Base-by-base conservation (phyloP, 129 eudicot genomes). In the Arctium minus region DNA sequence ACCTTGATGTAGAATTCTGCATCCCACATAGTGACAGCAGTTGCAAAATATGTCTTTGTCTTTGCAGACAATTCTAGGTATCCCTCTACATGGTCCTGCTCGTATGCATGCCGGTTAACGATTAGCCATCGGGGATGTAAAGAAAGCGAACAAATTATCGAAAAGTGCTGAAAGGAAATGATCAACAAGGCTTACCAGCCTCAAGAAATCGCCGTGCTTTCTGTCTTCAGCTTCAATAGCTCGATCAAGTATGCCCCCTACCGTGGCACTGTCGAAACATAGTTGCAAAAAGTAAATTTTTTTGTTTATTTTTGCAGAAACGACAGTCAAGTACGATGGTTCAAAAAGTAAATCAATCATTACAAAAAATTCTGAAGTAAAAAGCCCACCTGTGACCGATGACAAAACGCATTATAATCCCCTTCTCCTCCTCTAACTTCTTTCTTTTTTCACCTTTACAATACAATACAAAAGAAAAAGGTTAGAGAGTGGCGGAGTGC, bases 1-100 rank as follows among this genome's bases (percentile, higher is more conserved):
- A 94, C 98, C 77, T 92, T 94, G 89, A 94, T 89, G 78, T 94
- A 94, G 80, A 92, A 94, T 75, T 94, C 98, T 31, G 98, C 98
- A 89, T 94, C 98, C 98, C 98, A 94, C 62, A 83, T 79, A 40
- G 92, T 74, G 86, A 94, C 98, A 37, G 98, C 97, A 12, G 97
- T 90, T 76, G 94, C 93, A 80, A 94, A 94, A 86, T 92, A 94
- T 37, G 86, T 73, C 85, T 90, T 94, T 18, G 98, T 94, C 89
- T 92, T 94, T 70, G 97, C 97, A 5, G 98, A 92, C 40, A 94
- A 84, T 85, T 94, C 97, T 83, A 92, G 91, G 83, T 94, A 94
- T 60, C 98, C 98, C 77, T 94, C 98, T 39, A 92, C 92, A 79
- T 94, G 98, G 74, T 92, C 93, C 98, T 94, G 90, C 50, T 74